Evolutionary conservation across 768 basidiomycete genomes (phyloP).

Genomic region (Leccinellum rugosiceps): DNA sequence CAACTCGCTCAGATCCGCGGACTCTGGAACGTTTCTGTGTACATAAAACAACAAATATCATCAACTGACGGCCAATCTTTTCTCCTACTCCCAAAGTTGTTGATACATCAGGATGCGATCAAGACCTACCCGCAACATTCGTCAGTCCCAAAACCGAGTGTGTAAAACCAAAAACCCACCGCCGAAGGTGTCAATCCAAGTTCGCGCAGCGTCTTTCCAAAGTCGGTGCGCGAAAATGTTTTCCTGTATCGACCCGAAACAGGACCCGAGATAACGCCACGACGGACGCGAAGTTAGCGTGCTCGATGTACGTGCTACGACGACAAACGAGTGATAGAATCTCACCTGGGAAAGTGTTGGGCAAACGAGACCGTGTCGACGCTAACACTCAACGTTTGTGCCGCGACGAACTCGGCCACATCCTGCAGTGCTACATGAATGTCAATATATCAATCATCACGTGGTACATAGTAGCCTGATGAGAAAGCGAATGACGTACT

Average conservation of each 20-base stretch:
- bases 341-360: constrained; percentile 82
- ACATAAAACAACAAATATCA: neutral
- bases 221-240: constrained; percentile 68
- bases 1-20: no score
- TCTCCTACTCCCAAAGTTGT: neutral
- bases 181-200: constrained; percentile 91
- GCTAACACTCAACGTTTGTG: constrained; percentile 63
- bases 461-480: no score
- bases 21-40: neutral
- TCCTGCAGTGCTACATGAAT: constrained; percentile 65
- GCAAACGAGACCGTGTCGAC: constrained; percentile 78
- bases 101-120: constrained; percentile 40
- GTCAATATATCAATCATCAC: neutral
- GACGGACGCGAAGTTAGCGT: neutral
- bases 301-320: neutral
- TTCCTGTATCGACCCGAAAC: constrained; percentile 41
- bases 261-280: neutral
- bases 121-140: constrained; percentile 40
- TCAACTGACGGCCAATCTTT: neutral
- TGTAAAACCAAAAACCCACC: constrained; percentile 25
- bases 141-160: neutral
- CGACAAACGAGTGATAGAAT: neutral
- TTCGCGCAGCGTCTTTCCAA: constrained; percentile 75
- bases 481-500: constrained; percentile 50
- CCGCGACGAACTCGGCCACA: constrained; percentile 85